A percentile compares a stretch with the other conserved stretches of the same genome.
phyloP scores from a whole-genome alignment of 805 yeast genomes.

The Saturnispora dispora region DNA sequence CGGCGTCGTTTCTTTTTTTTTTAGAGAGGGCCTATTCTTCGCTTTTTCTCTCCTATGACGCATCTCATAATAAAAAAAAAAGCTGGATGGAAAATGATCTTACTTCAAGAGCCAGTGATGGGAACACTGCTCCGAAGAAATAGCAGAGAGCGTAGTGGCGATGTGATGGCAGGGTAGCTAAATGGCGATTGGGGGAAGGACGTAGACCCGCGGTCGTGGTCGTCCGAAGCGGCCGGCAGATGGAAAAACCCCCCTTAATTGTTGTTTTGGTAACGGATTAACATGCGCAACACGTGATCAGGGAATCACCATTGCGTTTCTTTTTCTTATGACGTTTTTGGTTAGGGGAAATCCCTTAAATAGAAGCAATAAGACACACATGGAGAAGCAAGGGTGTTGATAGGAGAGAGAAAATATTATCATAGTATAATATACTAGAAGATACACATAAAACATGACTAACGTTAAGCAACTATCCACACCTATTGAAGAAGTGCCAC shows the following conservation, averaged over 20 bases:
- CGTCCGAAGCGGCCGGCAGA: not conserved
- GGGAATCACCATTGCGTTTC: not conserved
- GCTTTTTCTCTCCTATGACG: not conserved
- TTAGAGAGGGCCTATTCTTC: no score
- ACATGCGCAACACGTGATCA: not conserved
- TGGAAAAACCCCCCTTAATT: not conserved
- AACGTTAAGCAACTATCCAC: conserved; percentile 10
- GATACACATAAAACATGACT: not conserved
- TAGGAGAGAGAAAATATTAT: not conserved
- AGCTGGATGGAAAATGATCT: not conserved
- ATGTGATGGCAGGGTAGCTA: not conserved
- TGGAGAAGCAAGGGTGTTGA: no score
- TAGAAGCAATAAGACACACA: not conserved
- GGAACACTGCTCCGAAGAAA: not conserved
- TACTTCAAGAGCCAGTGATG: not conserved
- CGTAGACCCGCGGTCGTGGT: not conserved
- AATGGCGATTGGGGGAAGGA: not conserved
- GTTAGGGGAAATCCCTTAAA: not conserved
- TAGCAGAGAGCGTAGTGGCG: not conserved
- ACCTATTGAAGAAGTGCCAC: conserved; percentile 11
- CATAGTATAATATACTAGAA: not conserved
- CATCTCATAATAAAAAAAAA: not conserved
- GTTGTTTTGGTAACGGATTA: not conserved
- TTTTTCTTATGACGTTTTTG: not conserved
- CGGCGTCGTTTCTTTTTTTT: not conserved